Percentiles rank a stretch among this genome's conserved stretches.
Evolutionary conservation across 2,329 filamentous ascomycete genomes (phyloP).

Genomic region (Juglanconis oblonga): DNA sequence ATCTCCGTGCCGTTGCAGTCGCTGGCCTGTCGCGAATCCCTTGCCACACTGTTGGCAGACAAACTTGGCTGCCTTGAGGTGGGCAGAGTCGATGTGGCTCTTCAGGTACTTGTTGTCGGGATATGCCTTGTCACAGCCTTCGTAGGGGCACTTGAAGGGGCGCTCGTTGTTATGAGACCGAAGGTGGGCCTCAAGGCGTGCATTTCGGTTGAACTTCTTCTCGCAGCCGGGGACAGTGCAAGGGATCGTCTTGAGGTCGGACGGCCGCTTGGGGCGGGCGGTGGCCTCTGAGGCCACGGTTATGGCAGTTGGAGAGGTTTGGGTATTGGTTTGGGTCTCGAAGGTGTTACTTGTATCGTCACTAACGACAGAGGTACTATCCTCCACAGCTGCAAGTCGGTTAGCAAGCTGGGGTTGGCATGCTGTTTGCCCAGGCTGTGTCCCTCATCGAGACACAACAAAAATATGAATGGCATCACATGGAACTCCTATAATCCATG

Average conservation of each 20-base stretch:
- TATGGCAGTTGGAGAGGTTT: constrained; percentile 5
- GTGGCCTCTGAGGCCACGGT: constrained; percentile 7
- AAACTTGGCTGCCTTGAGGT: constrained; percentile 68
- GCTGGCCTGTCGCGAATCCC: constrained; percentile 75
- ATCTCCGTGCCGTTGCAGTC: constrained; percentile 73
- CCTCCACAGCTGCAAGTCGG: constrained; percentile 5
- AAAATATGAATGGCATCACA: no score
- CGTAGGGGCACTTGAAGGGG: constrained; percentile 68
- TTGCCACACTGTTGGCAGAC: constrained; percentile 74
- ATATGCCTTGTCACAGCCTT: constrained; percentile 78
- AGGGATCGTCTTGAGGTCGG: constrained; percentile 70
- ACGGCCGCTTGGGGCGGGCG: constrained; percentile 52
- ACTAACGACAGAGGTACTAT: constrained; percentile 1
- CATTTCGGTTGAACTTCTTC: constrained; percentile 86
- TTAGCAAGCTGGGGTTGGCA: neutral
- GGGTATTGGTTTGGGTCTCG: neutral
- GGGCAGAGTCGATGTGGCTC: constrained; percentile 79
- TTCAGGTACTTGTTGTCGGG: constrained; percentile 82
- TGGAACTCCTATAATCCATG: no score
- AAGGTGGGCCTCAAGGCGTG: constrained; percentile 67
- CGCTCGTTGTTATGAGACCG: constrained; percentile 84
- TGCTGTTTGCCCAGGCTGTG: neutral
- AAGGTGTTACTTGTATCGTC: constrained; percentile 1
- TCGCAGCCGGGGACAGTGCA: constrained; percentile 73
- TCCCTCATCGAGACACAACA: neutral